Base-by-base conservation (phyloP, 2,329 filamentous ascomycete genomes). In the Scortechinia acanthostroma region DNA sequence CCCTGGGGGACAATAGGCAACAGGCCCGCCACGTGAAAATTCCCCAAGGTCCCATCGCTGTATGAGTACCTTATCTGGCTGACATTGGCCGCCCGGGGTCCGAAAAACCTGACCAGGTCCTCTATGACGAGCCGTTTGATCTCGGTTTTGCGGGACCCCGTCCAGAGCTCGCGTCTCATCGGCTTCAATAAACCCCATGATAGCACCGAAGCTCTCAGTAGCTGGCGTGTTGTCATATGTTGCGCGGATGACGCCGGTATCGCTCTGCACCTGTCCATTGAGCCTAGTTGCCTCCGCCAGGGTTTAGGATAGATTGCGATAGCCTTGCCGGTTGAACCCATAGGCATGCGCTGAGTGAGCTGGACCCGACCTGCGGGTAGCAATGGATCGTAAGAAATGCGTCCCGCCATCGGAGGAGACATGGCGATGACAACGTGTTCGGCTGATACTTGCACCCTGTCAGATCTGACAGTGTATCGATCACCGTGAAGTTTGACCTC, bases 151-250 rank as follows among this genome's bases (percentile, higher is more conserved):
- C n/a, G 47, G 48, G 14, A 46, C 42, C 6, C 21, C 21, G 42
- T 58, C 56, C 2, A 57, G 28, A 2, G 42, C 48, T 4, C 51
- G 48, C 51, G 52, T 51, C 42, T 51, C 48, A 33, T 57, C 55
- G 2, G 53, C 55, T 30, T 55, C 54, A 4, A 58, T 52, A 45
- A 58, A 58, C 0, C 54, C 55, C 40, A 58, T 49, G 2, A 58
- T 47, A 2, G 54, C 51, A 1, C 55, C 55, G n/a, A 52, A 56
- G 2, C 49, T 46, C 2, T n/a, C 54, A 42, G 52, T 48, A 1
- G 42, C 46, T 2, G 51, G 51, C 1, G 51, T 51, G 28, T 48
- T 53, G 30, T 57, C 56, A 30, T 51, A 54, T 1, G 51, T 55
- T 3, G 49, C 46, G 15, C 49, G 50, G 6, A 55, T 48, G 0